Evolutionary conservation across 129 eudicot genomes (phyloP).

Genomic region (Silybum marianum): DNA sequence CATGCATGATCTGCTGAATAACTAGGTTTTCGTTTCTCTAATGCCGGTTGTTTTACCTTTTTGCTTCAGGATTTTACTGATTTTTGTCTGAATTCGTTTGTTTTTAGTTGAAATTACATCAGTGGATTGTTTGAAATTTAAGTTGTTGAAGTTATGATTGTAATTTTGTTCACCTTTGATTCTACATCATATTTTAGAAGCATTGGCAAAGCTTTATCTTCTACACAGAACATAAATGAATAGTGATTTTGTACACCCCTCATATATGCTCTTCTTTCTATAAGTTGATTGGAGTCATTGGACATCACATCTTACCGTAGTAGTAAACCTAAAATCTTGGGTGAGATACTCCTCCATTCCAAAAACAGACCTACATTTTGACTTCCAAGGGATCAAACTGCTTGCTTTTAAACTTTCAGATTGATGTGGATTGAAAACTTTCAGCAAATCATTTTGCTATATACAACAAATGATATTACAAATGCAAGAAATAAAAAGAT

Average conservation of each 20-base stretch:
- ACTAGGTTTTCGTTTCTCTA: neutral
- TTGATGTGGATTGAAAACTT: neutral
- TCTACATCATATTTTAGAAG: neutral
- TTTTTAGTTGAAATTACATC: neutral
- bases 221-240: neutral
- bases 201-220: neutral
- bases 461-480: neutral
- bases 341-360: neutral
- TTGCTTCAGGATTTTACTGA: neutral
- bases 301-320: neutral
- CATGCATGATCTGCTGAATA: constrained; percentile 11
- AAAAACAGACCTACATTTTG: neutral
- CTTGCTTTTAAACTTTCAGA: neutral
- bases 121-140: neutral
- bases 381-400: neutral
- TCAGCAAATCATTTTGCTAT: neutral
- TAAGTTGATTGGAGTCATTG: neutral
- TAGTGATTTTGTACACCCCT: neutral
- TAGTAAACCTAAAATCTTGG: neutral
- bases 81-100: neutral
- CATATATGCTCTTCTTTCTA: neutral
- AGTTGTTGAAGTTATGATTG: constrained; percentile 9
- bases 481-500: neutral
- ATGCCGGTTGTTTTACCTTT: neutral
- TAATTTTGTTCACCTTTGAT: neutral